Base-by-base conservation (phyloP, 2,329 filamentous ascomycete genomes). In the Fusarium gaditjirri region DNA sequence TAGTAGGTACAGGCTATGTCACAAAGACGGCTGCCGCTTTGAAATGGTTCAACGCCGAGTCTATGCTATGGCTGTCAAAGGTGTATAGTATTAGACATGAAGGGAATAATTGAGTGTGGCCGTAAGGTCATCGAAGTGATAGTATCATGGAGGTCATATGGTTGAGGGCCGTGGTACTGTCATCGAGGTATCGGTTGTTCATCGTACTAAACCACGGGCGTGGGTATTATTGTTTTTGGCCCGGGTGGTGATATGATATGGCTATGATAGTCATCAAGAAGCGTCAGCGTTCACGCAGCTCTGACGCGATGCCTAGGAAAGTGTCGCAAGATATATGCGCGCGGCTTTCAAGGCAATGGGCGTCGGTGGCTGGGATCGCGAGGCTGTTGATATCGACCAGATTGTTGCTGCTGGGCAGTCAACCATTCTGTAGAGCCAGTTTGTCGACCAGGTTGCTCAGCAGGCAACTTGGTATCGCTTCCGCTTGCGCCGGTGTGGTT, bases 391-490 rank as follows among this genome's bases (percentile, higher is more conserved):
- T 81, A 84, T 41, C 81, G 82, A 65, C 80, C 78, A 27, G 80
- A 81, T 70, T 82, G 82, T 75, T 82, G 82, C 75, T 85, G 83
- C 64, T 85, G 83, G 63, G 86, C 85, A 57, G 84, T 82, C 60
- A 86, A 73, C 84, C 86, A 88, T 76, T 88, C 86, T 21, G 85
- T 78, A 43, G 86, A 84, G 49, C 86, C 85, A 52, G 81, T 85
- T 70, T 88, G 86, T 71, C 85, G 81, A 36, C 81, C 84, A n/a
- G 86, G 88, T 71, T 89, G 86, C 79, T 91, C 89, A 42, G 86
- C 86, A 65, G 89, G 89, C 70, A 89, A 65, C 79, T 92, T 92
- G 72, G 87, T 86, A 69, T 91, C 89, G 52, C 88, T 87, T 65
- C 81, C 80, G 10, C 81, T 76, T 38, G 75, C 62, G 56, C 70